Evolutionary conservation across 768 basidiomycete genomes (phyloP), one percentile per base, ranked within the genome.

Genomic region (Tricholoma terreum): DNA sequence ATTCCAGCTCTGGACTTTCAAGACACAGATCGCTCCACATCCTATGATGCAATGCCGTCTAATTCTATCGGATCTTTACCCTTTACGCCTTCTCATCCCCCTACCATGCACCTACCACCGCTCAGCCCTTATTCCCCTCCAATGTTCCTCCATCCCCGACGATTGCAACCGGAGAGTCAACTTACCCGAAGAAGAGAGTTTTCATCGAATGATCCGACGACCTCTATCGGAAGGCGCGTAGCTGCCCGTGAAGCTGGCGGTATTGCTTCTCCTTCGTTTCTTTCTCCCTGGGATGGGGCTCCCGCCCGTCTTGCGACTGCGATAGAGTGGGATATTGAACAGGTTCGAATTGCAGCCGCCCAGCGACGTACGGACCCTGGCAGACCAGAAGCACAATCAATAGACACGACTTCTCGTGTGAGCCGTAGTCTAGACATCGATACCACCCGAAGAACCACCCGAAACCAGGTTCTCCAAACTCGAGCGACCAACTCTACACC

Each of bases 201-300:
- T 54, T 49, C 57, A 27, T 51, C 63, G 2, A 75, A 76, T 48
- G 77, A 79, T 54, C 65, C 73, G 14, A 59, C 67, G 30, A 79
- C 78, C 9, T 58, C 69, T 2, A 58, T 77, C 5, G 78, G 78
- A 12, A 67, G 77, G 55, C 71, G 71, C 33, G 75, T 78, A 35
- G 77, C 75, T 48, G 73, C 74, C 43, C 69, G 76, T 42, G 70
- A 74, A 63, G 71, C 75, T 12, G 67, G 70, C 17, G 66, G 65
- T 46, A 31, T 43, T 27, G 46, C 42, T 55, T 19, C 63, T 34
- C 27, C 45, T 43, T 53, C 63, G 60, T 51, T 36, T 48, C 52
- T 56, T 38, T 58, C 54, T 27, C 65, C 56, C n/a, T 61, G 42
- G 22, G 53, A 57, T 3, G 57, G 46, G 11, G 42, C 49, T 46